Evolutionary conservation across 1,284 basidiomycete genomes (phyloP).

Genomic region (Tilletia horrida): DNA sequence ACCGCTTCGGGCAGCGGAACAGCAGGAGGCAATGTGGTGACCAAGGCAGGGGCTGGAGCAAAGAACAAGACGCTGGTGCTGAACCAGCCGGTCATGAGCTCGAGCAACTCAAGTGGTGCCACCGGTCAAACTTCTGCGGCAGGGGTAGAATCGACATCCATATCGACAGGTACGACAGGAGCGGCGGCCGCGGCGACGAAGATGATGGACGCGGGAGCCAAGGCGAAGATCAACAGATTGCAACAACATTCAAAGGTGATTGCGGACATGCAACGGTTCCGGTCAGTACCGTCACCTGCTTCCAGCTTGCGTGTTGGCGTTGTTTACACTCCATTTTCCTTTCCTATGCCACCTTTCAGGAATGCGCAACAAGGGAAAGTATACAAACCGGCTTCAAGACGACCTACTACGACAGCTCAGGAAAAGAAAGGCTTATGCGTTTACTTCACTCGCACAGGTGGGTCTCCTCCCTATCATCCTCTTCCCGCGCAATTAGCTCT

Average conservation of each 20-base stretch:
- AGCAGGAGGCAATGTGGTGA: neutral
- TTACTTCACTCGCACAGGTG: slow-evolving; percentile 45
- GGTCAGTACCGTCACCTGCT: slow-evolving; percentile 5
- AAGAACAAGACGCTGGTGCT: slow-evolving; percentile 11
- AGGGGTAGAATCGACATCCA: no score
- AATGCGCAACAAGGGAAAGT: neutral
- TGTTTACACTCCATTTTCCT: no score
- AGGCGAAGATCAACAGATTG: neutral
- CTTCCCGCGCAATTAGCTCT: no score
- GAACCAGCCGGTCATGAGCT: neutral
- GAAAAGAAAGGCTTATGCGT: slow-evolving; percentile 35
- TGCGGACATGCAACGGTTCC: slow-evolving; percentile 11
- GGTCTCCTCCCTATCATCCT: slow-evolving; percentile 8
- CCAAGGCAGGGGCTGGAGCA: slow-evolving; percentile 1
- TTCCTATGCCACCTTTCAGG: neutral
- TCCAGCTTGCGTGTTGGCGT: neutral
- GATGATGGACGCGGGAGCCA: neutral
- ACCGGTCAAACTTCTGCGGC: neutral
- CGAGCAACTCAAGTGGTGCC: neutral
- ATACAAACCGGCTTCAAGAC: neutral
- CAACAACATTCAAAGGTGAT: slow-evolving; percentile 3
- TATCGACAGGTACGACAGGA: no score
- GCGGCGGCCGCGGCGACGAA: neutral
- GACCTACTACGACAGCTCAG: neutral
- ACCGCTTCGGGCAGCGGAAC: no score